Percentiles rank a stretch among this genome's conserved stretches.
Evolutionary conservation across 2,329 filamentous ascomycete species (phyloP).

Genomic region (Ophiostoma himal-ulmi): DNA sequence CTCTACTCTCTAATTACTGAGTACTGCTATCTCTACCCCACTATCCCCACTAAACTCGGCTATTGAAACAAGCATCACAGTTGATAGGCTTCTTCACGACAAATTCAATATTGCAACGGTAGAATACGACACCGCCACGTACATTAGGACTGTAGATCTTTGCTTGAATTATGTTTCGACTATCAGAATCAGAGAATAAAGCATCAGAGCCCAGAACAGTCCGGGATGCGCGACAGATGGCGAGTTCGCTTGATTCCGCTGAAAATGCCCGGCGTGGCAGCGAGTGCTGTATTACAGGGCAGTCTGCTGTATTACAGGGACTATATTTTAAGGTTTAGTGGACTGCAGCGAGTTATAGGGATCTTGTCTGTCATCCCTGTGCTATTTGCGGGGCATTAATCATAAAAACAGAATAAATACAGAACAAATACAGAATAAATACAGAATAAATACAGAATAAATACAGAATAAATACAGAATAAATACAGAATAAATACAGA

Average conservation of each 20-base stretch:
- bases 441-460: too few relatives aligned
- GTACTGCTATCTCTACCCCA: neutral
- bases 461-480: too few relatives aligned
- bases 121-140: constrained; percentile 1
- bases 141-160: neutral
- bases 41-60: neutral
- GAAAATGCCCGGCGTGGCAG: neutral
- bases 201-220: neutral
- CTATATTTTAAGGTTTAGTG: too few relatives aligned
- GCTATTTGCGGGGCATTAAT: too few relatives aligned
- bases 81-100: constrained; percentile 1
- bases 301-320: neutral
- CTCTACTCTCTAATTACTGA: neutral
- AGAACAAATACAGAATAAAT: too few relatives aligned
- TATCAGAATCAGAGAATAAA: too few relatives aligned
- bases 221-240: neutral
- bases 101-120: constrained; percentile 8
- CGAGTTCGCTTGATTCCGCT: neutral
- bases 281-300: neutral
- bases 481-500: too few relatives aligned
- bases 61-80: neutral
- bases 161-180: neutral
- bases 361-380: too few relatives aligned
- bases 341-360: too few relatives aligned
- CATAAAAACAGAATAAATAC: too few relatives aligned